Evolutionary conservation across 306 rosid genomes (phyloP), one percentile per base, ranked within the genome.

Genomic region (Ormosia emarginata): DNA sequence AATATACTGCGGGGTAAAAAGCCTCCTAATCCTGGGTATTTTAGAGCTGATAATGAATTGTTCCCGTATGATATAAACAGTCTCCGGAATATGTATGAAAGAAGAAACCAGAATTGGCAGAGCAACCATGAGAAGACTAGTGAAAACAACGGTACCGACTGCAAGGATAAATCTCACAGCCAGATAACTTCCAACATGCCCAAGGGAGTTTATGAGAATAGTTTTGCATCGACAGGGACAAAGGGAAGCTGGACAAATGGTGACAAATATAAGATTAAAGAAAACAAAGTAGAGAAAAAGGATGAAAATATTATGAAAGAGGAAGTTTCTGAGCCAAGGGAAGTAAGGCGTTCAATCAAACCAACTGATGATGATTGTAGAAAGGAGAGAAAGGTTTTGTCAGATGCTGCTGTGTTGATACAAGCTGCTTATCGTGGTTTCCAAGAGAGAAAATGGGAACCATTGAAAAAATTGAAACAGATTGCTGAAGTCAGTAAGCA

Each of bases 341-440:
- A 78, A 49, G 67, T 46, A 3, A 56, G 3, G 2, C 77, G 76
- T 15, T 18, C 78, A 29, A 71, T 41, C 14, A 33, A 74, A 39
- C 14, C 39, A 49, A 41, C 33, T 43, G 36, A 5, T 11, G 76
- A 33, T 62, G 83, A 24, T 24, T 24, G 49, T 11, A 18, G 46
- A 30, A 59, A 32, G 3, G 67, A 73, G 69, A 73, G 43, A 62
- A 73, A 80, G 24, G 68, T 18, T 18, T 3, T 90, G 46, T 85
- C 87, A 2, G 93, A 89, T 39, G 98, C 99, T 33, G 95, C 94
- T 49, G 74, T 86, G 68, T 59, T 82, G 73, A 90, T 95, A 33
- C 97, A 95, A 82, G 88, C 97, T 72, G 87, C 89, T 46, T 91
- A 73, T 55, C 94, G 90, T 0, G 99, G 99, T 11, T 89, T 78